Percentiles rank a stretch among this genome's conserved stretches.
Evolutionary conservation across 2,329 filamentous ascomycete genomes (phyloP).

Genomic region (Ascochyta lentis): DNA sequence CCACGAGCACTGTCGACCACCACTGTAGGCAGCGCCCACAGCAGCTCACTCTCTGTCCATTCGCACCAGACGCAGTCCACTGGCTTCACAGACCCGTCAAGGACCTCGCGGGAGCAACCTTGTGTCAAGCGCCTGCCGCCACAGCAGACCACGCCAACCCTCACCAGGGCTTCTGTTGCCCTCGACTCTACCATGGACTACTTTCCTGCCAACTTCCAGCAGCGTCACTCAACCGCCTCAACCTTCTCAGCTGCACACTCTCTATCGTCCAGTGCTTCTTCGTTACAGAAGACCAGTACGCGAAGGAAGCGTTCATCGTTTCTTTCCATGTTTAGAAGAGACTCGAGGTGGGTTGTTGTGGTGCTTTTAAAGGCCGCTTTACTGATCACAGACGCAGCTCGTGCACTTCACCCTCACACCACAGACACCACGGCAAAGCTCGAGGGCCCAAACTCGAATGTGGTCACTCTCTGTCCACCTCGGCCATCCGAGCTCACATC

Average conservation of each 20-base stretch:
- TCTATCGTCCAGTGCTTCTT: conserved; percentile 31
- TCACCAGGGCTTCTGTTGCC: conserved; percentile 26
- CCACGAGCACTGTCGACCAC: conserved; percentile 41
- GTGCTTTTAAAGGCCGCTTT: not conserved
- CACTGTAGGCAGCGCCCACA: conserved; percentile 39
- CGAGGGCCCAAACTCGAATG: conserved; percentile 38
- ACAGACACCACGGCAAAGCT: conserved; percentile 32
- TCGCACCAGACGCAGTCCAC: conserved; percentile 48
- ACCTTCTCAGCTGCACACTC: conserved; percentile 29
- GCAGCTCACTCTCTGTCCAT: conserved; percentile 44
- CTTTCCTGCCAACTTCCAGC: conserved; percentile 22
- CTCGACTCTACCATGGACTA: conserved; percentile 28
- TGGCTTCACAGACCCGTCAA: conserved; percentile 41
- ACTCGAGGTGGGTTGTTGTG: conserved; percentile 33
- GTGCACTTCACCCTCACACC: conserved; percentile 37
- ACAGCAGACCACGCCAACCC: conserved; percentile 24
- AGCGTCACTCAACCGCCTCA: conserved; percentile 33
- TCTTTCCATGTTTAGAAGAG: conserved; percentile 43
- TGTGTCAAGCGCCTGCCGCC: conserved; percentile 26
- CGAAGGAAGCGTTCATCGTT: conserved; percentile 39
- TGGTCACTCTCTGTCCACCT: conserved; percentile 40
- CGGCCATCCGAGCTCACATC: conserved; percentile 40
- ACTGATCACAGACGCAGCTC: conserved; percentile 30
- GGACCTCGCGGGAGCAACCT: conserved; percentile 40
- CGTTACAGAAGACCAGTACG: conserved; percentile 22